Evolutionary conservation across 2,329 filamentous ascomycete species (phyloP).

Genomic region (Xylaria polymorpha): DNA sequence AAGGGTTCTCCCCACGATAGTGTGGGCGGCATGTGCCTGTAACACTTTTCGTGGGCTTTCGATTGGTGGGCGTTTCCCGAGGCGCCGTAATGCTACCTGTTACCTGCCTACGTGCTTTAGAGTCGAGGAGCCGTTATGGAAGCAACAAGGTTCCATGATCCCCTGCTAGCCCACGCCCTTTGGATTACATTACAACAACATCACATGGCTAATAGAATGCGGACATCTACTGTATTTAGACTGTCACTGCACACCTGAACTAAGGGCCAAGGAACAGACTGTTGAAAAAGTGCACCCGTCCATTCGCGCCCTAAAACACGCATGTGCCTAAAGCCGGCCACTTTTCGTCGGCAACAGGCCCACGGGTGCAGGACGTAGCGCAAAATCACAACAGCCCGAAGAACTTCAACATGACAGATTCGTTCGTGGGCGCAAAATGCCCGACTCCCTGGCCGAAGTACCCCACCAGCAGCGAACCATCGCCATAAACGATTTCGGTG

Average conservation of each 20-base stretch:
- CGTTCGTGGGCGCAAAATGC: constrained; percentile 33
- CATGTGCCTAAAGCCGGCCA: not conserved
- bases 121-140: too few species aligned
- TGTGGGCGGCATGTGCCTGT: too few species aligned
- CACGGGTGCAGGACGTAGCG: not conserved
- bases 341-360: not conserved
- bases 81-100: too few species aligned
- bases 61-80: too few species aligned
- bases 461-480: constrained; percentile 33
- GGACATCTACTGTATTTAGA: too few species aligned
- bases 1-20: too few species aligned
- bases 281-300: not conserved
- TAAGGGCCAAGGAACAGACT: not conserved
- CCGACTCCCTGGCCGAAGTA: constrained; percentile 37
- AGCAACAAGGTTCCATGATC: too few species aligned
- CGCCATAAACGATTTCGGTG: constrained; percentile 36
- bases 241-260: too few species aligned
- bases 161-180: not conserved
- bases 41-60: too few species aligned
- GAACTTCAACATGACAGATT: constrained; percentile 35
- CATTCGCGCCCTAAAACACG: not conserved
- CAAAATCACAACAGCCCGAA: constrained; percentile 27
- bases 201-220: too few species aligned
- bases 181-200: not conserved
- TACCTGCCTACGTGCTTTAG: too few species aligned